Base-by-base conservation (phyloP, 371 early-diverging fungal genomes). In the Mucor lusitanicus region DNA sequence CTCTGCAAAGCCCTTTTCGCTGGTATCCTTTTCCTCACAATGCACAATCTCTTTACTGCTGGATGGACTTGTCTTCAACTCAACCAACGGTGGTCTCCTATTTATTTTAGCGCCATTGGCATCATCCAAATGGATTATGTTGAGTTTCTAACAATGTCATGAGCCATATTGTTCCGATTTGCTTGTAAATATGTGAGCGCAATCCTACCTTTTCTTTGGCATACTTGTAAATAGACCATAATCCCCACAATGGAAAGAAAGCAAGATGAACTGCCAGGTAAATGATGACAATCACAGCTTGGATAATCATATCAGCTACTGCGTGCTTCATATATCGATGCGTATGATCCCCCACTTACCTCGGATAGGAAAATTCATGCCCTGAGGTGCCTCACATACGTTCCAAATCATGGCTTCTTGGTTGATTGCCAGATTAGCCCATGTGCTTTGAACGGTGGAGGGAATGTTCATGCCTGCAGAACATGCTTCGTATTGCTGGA, bases 141-240 rank as follows among this genome's bases (percentile, higher is more conserved):
- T 13, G 27, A 53, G 8, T 28, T 21, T 53, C 54, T 53, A 9
- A 19, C 23, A 8, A 53, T 46, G 21, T 8, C 9, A 46, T 21
- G 3, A 21, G 25, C 12, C 46, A 15, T 55, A 55, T 28, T 32
- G 15, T 32, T 55, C 55, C 32, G 55, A 55, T 55, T 32, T 4
- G 9, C 17, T 55, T 2, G 25, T 11, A 17, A 6, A 3, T 3
- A 28, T n/a, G n/a, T n/a, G n/a, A 30, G n/a, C 12, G 17, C n/a
- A 17, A 37, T 17, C 0, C 39, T n/a, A 63, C 70, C 54, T 58
- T 70, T 63, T 74, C 74, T 33, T 68, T 67, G 25, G 33, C 56
- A 5, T 33, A n/a, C 63, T 83, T 83, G 65, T 79, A 80, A 3
- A 62, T 13, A 3, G 72, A 61, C 85, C 85, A 86, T 32, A 63